These are phyloP conservation scores for Nicotiana rustica DNA, from an alignment of 305 asterid genomes.

Conservation along the genomic window DNA sequence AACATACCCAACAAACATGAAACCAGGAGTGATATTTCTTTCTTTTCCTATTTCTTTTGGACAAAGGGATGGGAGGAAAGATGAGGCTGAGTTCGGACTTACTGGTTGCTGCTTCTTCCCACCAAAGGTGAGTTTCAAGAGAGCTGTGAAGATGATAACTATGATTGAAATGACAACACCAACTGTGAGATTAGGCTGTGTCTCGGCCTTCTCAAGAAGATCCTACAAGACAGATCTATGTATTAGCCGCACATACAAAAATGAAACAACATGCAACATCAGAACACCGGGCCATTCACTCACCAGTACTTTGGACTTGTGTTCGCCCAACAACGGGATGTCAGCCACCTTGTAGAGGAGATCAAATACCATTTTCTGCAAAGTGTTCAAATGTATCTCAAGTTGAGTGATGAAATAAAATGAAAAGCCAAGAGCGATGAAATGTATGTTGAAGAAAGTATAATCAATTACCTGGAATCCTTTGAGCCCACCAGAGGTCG, in stretches of 20 bases:
- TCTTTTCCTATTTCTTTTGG: background rate
- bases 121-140: slow-evolving; percentile 72
- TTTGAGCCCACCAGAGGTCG: slow-evolving; percentile 69
- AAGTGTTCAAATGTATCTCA: slow-evolving; percentile 3
- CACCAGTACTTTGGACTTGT: slow-evolving; percentile 75
- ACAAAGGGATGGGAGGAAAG: background rate
- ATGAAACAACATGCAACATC: background rate
- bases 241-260: slow-evolving; percentile 31
- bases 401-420: background rate
- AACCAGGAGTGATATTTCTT: background rate
- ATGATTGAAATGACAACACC: slow-evolving; percentile 62
- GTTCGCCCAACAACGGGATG: slow-evolving; percentile 80
- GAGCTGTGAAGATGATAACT: slow-evolving; percentile 59
- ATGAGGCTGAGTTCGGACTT: background rate
- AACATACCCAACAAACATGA: background rate
- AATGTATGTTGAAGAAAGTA: background rate
- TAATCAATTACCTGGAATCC: slow-evolving; percentile 68
- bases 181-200: slow-evolving; percentile 78
- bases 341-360: slow-evolving; percentile 85
- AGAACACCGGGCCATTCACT: slow-evolving; percentile 33
- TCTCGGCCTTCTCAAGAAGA: slow-evolving; percentile 86
- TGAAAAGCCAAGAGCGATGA: background rate
- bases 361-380: slow-evolving; percentile 82
- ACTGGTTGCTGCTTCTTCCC: slow-evolving; percentile 72
- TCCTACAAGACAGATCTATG: slow-evolving; percentile 54